Evolutionary conservation across 352 stramenopile species (phyloP).

Genomic region (Stephanocyclus meneghinianus): DNA sequence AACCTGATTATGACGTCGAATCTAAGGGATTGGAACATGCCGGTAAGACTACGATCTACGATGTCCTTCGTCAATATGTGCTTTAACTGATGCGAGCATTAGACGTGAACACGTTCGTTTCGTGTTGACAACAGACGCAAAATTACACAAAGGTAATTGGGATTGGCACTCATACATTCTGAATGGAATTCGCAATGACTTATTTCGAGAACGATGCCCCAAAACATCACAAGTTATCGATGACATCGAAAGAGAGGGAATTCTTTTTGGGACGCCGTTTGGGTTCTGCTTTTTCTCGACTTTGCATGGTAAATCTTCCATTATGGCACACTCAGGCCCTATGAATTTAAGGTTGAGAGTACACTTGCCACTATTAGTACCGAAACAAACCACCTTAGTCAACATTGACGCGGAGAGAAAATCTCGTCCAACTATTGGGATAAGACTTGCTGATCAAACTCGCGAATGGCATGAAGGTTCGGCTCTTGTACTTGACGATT

Average conservation of each 20-base stretch:
- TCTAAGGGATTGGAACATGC: slow-evolving; percentile 47
- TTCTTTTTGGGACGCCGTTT: slow-evolving; percentile 87
- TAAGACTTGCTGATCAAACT: slow-evolving; percentile 88
- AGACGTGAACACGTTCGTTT: background rate
- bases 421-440: slow-evolving; percentile 75
- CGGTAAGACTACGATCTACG: slow-evolving; percentile 18
- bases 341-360: slow-evolving; percentile 94
- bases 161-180: slow-evolving; percentile 90
- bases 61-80: background rate
- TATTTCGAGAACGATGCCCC: slow-evolving; percentile 76
- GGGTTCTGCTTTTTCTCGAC: slow-evolving; percentile 95
- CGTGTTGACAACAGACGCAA: background rate
- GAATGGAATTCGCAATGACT: slow-evolving; percentile 76
- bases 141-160: slow-evolving; percentile 79
- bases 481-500: slow-evolving; percentile 97
- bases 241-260: slow-evolving; percentile 49
- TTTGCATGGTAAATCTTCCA: slow-evolving; percentile 87
- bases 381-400: slow-evolving; percentile 21
- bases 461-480: slow-evolving; percentile 86
- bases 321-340: slow-evolving; percentile 90
- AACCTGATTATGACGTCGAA: slow-evolving; percentile 57
- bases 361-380: slow-evolving; percentile 91
- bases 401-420: background rate
- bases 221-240: slow-evolving; percentile 66
- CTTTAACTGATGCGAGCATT: background rate